Evolutionary conservation across 176 grass and related monocot genomes (phyloP), one percentile per base, ranked within the genome.

Genomic region (Melocanna baccifera): DNA sequence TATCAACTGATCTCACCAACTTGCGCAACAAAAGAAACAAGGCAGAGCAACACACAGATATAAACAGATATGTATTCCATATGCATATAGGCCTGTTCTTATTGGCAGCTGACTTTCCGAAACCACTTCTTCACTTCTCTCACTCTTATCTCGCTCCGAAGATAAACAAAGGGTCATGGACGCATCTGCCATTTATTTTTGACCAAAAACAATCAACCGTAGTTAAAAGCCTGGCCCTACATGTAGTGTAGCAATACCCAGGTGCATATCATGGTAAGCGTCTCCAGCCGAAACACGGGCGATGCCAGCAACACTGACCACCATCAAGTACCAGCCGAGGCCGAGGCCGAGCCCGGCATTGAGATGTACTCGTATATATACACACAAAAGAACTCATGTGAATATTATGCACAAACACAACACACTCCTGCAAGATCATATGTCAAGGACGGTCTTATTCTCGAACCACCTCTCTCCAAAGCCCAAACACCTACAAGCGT

Each of bases 381-480:
- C 80, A 87, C 40, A 81, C 23, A 26, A 84, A 71, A 69, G 67
- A 87, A 70, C 61, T 52, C 59, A 86, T 73, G 89, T 79, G 61
- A 90, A 87, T 80, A 41, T 80, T 87, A 91, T 87, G 75, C 89
- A 87, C 89, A 91, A 23, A 84, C 85, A 84, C 84, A 66, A 67
- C 22, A 67, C 74, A 22, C 45, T 71, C 56, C 68, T 42, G 79
- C 64, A 40, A 72, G 67, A 52, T 41, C 57, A 61, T 11, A 67
- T 53, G 89, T 57, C 73, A 87, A 73, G 67, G 46, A 59, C 67
- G 75, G 50, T 63, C 85, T 87, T 90, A 87, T 90, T 83, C 82
- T 67, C 22, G 11, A 79, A 75, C 68, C 81, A 80, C 46, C 30
- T 52, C 88, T 41, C 53, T 76, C 48, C 61, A 6, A 8, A 48